Conservation (phyloP, 345 rosid genomes). For the Garcia nutans region DNA sequence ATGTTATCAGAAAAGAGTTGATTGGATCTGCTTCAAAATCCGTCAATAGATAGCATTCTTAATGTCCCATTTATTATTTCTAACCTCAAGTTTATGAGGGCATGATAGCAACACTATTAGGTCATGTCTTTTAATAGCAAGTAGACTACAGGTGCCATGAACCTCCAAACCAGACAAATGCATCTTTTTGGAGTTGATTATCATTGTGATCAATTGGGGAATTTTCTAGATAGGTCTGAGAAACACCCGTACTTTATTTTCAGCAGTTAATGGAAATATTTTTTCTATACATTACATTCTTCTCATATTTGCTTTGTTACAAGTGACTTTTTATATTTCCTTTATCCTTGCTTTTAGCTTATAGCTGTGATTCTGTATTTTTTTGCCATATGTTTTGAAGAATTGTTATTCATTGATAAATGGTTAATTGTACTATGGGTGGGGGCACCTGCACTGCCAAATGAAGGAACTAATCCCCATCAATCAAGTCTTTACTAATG, state of each 20-base stretch:
- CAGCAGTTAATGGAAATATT: background rate
- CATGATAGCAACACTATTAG: background rate
- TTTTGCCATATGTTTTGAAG: background rate
- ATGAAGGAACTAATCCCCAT: background rate
- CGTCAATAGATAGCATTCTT: too few species aligned
- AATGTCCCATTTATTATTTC: too few species aligned
- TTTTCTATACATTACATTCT: background rate
- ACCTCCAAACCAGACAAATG: too few species aligned
- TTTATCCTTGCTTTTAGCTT: background rate
- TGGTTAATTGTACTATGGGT: background rate
- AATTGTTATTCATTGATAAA: too few species aligned
- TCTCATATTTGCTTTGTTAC: background rate
- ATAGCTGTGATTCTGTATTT: background rate
- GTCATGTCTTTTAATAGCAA: background rate
- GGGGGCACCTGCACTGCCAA: background rate
- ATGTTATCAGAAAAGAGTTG: too few species aligned
- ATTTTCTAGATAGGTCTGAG: background rate
- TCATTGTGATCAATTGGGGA: background rate
- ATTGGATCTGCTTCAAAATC: too few species aligned
- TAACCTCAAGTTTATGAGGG: too few species aligned
- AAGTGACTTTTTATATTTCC: background rate
- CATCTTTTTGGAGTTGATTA: background rate
- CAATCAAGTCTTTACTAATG: background rate
- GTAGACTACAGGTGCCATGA: background rate
- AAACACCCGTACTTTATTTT: background rate